Percentiles rank a stretch among this genome's conserved stretches.
Evolutionary conservation across 2,329 filamentous ascomycete genomes (phyloP).

Genomic region (Diplocarpon rosae): DNA sequence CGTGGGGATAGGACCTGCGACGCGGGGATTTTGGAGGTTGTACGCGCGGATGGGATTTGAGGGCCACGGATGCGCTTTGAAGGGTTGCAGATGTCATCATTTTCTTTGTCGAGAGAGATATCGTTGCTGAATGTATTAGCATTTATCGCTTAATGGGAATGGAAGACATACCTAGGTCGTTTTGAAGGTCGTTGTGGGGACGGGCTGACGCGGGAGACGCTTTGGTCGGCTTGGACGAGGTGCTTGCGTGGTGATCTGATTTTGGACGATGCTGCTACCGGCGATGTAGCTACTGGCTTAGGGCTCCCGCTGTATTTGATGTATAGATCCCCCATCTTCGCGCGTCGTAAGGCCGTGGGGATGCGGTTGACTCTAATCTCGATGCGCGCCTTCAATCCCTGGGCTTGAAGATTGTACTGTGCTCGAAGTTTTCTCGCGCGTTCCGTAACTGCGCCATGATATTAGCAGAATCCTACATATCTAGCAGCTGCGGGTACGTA

Average conservation of each 20-base stretch:
- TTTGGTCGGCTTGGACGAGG: constrained; percentile 18
- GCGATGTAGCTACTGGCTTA: constrained; percentile 7
- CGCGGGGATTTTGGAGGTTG: constrained; percentile 34
- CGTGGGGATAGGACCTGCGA: constrained; percentile 67
- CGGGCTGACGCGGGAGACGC: constrained; percentile 18
- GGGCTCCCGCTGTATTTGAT: constrained; percentile 19
- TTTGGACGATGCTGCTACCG: constrained; percentile 8
- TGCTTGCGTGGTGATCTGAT: constrained; percentile 19
- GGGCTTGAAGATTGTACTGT: constrained; percentile 80
- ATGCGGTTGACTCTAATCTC: constrained; percentile 92
- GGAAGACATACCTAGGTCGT: constrained; percentile 37
- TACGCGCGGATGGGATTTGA: constrained; percentile 25
- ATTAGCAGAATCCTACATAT: not conserved
- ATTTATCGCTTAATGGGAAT: not conserved
- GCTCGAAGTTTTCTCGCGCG: constrained; percentile 77
- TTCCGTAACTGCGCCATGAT: constrained; percentile 58
- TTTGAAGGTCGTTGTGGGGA: constrained; percentile 32
- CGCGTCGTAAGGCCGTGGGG: constrained; percentile 64
- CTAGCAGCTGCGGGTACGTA: constrained; percentile 30
- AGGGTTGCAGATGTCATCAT: constrained; percentile 52
- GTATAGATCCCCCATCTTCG: constrained; percentile 68
- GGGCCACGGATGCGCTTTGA: constrained; percentile 49
- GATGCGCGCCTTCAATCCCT: constrained; percentile 73
- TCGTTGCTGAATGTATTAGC: constrained; percentile 42
- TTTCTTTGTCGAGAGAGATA: constrained; percentile 62